These are phyloP conservation scores for Cystofilobasidium ferigula DNA, from an alignment of 768 basidiomycete genomes.

Conservation along the genomic window DNA sequence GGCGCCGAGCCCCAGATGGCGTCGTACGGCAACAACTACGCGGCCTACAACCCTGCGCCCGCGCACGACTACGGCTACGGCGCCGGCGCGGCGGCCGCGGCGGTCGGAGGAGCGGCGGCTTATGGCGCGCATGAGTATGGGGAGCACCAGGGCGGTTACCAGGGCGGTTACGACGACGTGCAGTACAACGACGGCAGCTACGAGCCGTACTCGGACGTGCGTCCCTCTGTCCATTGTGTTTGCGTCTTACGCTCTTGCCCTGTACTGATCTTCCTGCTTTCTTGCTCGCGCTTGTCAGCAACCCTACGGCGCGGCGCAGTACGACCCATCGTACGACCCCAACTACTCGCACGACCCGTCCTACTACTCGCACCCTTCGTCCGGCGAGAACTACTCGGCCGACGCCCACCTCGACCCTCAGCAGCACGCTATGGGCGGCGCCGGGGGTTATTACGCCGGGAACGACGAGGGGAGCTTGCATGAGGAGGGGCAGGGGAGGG, in stretches of 20 bases:
- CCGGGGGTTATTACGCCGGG: background rate
- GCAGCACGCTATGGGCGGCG: background rate
- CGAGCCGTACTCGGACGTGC: constrained; percentile 22
- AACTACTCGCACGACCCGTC: background rate
- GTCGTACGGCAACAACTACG: constrained; percentile 15
- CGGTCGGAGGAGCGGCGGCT: background rate
- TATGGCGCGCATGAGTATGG: background rate
- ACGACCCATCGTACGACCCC: background rate
- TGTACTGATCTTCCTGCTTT: background rate
- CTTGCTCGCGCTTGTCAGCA: background rate
- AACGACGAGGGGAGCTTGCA: background rate
- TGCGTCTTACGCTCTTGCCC: background rate
- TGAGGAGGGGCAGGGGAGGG: background rate
- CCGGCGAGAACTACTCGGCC: constrained; percentile 2
- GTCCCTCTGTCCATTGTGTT: constrained; percentile 4
- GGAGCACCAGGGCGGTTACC: constrained; percentile 3
- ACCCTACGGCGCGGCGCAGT: background rate
- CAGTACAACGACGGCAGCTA: constrained; percentile 20
- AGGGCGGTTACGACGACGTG: background rate
- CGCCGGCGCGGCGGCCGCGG: constrained; percentile 3
- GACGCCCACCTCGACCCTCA: background rate
- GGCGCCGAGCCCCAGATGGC: constrained; percentile 23
- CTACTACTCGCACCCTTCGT: background rate
- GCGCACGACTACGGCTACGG: constrained; percentile 3
- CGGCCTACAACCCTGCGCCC: background rate